Percentiles rank a stretch among this genome's conserved stretches.
phyloP scores from a whole-genome alignment of 2,329 filamentous ascomycete genomes.

The Colletotrichum costaricense region DNA sequence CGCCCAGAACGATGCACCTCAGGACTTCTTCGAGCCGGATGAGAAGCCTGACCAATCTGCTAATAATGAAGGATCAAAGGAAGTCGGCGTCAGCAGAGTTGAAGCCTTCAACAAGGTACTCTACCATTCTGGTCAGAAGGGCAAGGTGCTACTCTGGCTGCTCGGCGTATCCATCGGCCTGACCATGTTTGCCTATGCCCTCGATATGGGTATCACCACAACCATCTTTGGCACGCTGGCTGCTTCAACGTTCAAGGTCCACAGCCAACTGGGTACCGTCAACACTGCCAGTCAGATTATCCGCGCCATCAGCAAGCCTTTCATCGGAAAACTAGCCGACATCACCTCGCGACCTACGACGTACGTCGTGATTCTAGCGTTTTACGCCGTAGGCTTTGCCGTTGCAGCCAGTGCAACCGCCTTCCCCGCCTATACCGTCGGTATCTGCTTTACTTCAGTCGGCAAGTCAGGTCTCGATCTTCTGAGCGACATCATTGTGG shows the following conservation, averaged over 20 bases:
- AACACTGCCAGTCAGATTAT: constrained; percentile 49
- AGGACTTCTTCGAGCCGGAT: too few relatives aligned
- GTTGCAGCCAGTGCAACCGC: constrained; percentile 46
- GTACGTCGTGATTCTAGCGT: constrained; percentile 52
- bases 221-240: constrained; percentile 1
- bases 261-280: constrained; percentile 47
- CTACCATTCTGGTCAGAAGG: too few relatives aligned
- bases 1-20: too few relatives aligned
- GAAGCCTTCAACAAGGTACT: too few relatives aligned
- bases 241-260: constrained; percentile 16
- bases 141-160: too few relatives aligned
- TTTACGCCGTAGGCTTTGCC: constrained; percentile 49
- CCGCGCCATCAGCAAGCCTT: constrained; percentile 51
- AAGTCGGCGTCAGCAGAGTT: too few relatives aligned
- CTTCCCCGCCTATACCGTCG: constrained; percentile 48
- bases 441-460: constrained; percentile 50
- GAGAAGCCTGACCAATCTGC: not conserved
- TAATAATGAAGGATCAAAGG: too few relatives aligned
- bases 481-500: constrained; percentile 50
- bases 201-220: constrained; percentile 50
- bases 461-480: constrained; percentile 51
- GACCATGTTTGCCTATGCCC: constrained; percentile 52
- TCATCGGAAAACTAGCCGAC: constrained; percentile 51
- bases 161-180: constrained; percentile 49
- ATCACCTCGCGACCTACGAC: constrained; percentile 52